phyloP scores from a whole-genome alignment of 163 green algal genomes.

The Chlamydomonas reinhardtii region DNA sequence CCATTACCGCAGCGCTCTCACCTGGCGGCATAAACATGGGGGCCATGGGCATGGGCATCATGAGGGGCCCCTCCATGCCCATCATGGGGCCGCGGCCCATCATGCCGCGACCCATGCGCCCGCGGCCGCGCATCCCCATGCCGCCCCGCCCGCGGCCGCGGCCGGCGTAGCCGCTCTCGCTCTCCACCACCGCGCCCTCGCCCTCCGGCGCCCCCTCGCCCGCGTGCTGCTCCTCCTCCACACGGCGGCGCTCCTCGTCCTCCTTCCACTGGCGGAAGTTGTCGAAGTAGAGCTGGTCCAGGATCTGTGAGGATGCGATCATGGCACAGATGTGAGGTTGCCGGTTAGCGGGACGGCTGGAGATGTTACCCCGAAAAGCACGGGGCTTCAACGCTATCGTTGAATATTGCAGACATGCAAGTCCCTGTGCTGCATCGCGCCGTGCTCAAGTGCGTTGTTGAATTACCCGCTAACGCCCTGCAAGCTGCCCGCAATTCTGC shows the following conservation, averaged over 20 bases:
- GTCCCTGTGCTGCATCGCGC: too few relatives aligned
- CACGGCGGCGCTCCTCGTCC: conserved; percentile 58
- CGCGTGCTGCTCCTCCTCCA: conserved; percentile 45
- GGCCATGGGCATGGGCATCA: conserved; percentile 45
- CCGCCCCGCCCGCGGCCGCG: conserved; percentile 36
- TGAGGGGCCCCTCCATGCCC: conserved; percentile 48
- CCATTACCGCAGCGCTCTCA: neutral
- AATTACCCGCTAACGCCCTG: too few relatives aligned
- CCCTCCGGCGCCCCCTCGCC: conserved; percentile 28
- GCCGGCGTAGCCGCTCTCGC: conserved; percentile 16
- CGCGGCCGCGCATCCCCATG: conserved; percentile 40
- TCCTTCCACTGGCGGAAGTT: conserved; percentile 71
- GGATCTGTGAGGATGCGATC: conserved; percentile 37
- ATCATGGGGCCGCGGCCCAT: conserved; percentile 47
- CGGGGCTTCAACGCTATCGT: too few relatives aligned
- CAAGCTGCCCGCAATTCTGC: too few relatives aligned
- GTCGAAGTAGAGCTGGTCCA: conserved; percentile 76
- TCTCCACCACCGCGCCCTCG: conserved; percentile 25
- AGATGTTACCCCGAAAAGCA: too few relatives aligned
- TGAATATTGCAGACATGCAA: too few relatives aligned
- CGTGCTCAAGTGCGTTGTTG: too few relatives aligned
- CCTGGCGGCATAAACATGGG: conserved; percentile 49
- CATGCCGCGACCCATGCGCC: conserved; percentile 19
- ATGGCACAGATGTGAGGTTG: too few relatives aligned
- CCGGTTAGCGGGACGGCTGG: too few relatives aligned